Base-by-base conservation (phyloP, 108 stramenopile genomes). In the Stephanodiscus triporus region DNA sequence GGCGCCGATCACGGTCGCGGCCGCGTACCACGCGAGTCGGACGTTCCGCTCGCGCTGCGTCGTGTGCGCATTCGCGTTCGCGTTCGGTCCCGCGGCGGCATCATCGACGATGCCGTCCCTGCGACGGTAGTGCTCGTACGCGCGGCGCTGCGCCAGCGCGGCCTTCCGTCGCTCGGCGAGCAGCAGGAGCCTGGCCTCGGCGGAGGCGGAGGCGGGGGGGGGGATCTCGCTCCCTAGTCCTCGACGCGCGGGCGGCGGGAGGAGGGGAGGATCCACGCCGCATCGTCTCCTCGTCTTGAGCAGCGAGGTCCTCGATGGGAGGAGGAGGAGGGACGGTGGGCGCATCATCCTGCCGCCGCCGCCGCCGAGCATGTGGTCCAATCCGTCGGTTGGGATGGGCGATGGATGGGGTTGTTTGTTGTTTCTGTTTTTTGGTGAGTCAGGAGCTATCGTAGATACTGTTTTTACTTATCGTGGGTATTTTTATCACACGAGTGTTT, bases 1-100 rank as follows among this genome's bases (percentile, higher is more conserved):
- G 0, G 90, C 91, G 10, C 94, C 94, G 2, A 95, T 72, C 0
- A 90, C 91, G 22, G 89, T 83, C 23, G 94, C 94, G 5, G 80
- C 77, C 22, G 85, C 78, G 71, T 95, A 95, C 80, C 90, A 92
- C 32, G 91, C 94, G 23, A 92, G 66, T 59, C 84, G 80, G 0
- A 84, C 56, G 59, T 91, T 92, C 37, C 85, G 94, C 67, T 73
- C 88, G 57, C 75, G 30, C 32, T 80, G 30, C 32, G 76, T 71
- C 13, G 32, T 34, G n/a, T n/a, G n/a, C n/a, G n/a, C n/a, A n/a
- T n/a, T n/a, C n/a, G n/a, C n/a, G n/a, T n/a, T n/a, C n/a, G n/a
- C n/a, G n/a, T n/a, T n/a, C n/a, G n/a, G n/a, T n/a, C n/a, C n/a
- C n/a, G n/a, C n/a, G n/a, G n/a, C n/a, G n/a, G n/a, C n/a, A n/a